Evolutionary conservation across 225 moss, liverwort and hornwort genomes (phyloP), one percentile per base, ranked within the genome.

Genomic region (Asterella californica): DNA sequence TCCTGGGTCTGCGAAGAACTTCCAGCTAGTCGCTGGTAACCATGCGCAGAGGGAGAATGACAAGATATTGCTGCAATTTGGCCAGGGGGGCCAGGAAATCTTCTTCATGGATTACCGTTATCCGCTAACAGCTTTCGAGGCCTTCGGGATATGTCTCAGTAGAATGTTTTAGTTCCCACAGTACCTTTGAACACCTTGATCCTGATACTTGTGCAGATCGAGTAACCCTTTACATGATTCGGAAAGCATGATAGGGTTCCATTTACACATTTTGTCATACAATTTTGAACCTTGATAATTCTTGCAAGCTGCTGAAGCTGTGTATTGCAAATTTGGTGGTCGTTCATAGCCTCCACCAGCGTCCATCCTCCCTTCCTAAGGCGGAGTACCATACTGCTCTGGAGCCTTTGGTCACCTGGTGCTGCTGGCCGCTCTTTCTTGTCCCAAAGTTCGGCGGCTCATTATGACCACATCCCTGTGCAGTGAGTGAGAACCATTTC

Each of bases 91-190:
- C 45, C 64, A 14, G 64, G 77, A 77, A 9, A 47, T 77, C 46
- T 77, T 62, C 46, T 77, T 77, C 77, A 77, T 77, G 77, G 77
- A 77, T 48, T 77, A 77, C 27, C 77, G 77, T 17, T 77, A 77
- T 46, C 77, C 77, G 27, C 63, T 77, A 0, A 63, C 77, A 64
- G 77, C 77, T 15, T 77, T 77, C 19, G 77, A 77, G 36, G 77
- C 77, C 10, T 77, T 77, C 36, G 77, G 77, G 11, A 77, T 77
- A 27, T 62, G 77, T 77, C 65, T 77, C 11, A 77, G 63, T 63
- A 77, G 77, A 34, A 6, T 77, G 32, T 77, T 45, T 12, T 77
- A 77, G 48, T 42, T 18, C 24, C 17, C 48, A 74, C 29, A 29
- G 25, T 46, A 42, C 21, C 70, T 45, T 5, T 42, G 25, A n/a